Percentiles rank a stretch among this genome's conserved stretches.
Evolutionary conservation across 164 flowering plant species (phyloP).

Genomic region (Magnolia officinalis): DNA sequence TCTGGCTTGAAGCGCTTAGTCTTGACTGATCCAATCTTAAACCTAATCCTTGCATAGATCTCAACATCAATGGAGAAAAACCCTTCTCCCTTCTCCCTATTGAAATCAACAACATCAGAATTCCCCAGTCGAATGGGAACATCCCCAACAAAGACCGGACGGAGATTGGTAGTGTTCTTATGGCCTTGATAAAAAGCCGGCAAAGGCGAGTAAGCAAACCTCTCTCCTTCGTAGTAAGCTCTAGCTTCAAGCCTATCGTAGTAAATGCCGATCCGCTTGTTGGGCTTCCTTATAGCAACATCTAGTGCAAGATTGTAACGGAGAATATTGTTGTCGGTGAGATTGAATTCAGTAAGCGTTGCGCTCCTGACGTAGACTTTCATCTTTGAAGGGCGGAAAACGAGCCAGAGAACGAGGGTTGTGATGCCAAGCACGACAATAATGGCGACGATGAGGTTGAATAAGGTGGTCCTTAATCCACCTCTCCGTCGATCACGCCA

Average conservation of each 20-base stretch:
- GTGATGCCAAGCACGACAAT: slow-evolving; percentile 25
- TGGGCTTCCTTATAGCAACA: slow-evolving; percentile 34
- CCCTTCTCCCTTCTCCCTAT: slow-evolving; percentile 23
- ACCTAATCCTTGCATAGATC: slow-evolving; percentile 22
- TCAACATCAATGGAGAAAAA: slow-evolving; percentile 21
- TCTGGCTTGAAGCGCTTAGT: slow-evolving; percentile 20
- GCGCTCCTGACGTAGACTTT: slow-evolving; percentile 36
- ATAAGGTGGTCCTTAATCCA: slow-evolving; percentile 18
- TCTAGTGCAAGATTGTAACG: slow-evolving; percentile 30
- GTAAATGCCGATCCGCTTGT: slow-evolving; percentile 33
- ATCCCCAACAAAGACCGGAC: slow-evolving; percentile 18
- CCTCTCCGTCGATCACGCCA: slow-evolving; percentile 26
- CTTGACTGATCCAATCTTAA: slow-evolving; percentile 27
- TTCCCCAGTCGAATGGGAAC: not conserved
- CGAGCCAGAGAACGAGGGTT: slow-evolving; percentile 33
- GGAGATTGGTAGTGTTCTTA: slow-evolving; percentile 30
- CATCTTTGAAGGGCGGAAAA: slow-evolving; percentile 27
- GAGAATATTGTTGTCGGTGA: slow-evolving; percentile 17
- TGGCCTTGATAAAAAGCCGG: slow-evolving; percentile 35
- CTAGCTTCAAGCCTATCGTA: slow-evolving; percentile 31
- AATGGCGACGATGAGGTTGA: slow-evolving; percentile 18
- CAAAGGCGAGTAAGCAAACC: slow-evolving; percentile 14
- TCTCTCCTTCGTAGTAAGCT: slow-evolving; percentile 21
- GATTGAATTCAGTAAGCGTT: slow-evolving; percentile 25
- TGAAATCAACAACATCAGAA: slow-evolving; percentile 1